Conservation (phyloP, 176 grass and related monocot genomes). For the Aechmea fasciata region DNA sequence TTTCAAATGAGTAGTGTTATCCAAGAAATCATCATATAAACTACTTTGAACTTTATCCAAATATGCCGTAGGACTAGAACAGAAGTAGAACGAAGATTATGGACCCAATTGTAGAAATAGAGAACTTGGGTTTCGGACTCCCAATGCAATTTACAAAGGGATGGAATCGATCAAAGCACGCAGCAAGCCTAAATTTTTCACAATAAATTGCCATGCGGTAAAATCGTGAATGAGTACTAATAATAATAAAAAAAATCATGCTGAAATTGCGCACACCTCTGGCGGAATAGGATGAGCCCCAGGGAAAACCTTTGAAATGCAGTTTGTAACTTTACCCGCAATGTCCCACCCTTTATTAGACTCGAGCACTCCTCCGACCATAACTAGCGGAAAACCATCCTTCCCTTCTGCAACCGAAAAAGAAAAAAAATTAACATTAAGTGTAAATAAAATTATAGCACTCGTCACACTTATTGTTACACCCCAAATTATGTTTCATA, state of each 20-base stretch:
- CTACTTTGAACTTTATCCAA: too few species aligned
- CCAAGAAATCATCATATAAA: too few species aligned
- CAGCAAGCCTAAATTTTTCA: not conserved
- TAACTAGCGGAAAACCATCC: constrained; percentile 75
- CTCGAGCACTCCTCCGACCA: constrained; percentile 93
- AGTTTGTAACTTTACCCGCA: constrained; percentile 64
- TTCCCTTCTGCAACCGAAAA: constrained; percentile 58
- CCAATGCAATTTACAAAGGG: not conserved
- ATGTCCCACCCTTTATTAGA: constrained; percentile 91
- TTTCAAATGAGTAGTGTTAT: too few species aligned
- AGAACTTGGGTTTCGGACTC: not conserved
- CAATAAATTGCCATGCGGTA: not conserved
- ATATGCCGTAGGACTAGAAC: too few species aligned
- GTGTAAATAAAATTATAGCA: too few species aligned
- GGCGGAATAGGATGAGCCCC: constrained; percentile 63
- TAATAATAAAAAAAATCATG: not conserved
- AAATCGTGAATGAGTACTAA: not conserved
- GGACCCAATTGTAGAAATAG: not conserved
- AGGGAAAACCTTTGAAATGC: constrained; percentile 69
- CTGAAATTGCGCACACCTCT: constrained; percentile 28
- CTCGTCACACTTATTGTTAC: too few species aligned
- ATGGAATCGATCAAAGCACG: not conserved
- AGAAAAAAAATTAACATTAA: too few species aligned
- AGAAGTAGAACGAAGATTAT: not conserved
- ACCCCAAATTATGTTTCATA: too few species aligned